These are phyloP conservation scores for Cymbopogon flexuosus DNA, from an alignment of 202 grass and related monocot species.

Conservation along the genomic window DNA sequence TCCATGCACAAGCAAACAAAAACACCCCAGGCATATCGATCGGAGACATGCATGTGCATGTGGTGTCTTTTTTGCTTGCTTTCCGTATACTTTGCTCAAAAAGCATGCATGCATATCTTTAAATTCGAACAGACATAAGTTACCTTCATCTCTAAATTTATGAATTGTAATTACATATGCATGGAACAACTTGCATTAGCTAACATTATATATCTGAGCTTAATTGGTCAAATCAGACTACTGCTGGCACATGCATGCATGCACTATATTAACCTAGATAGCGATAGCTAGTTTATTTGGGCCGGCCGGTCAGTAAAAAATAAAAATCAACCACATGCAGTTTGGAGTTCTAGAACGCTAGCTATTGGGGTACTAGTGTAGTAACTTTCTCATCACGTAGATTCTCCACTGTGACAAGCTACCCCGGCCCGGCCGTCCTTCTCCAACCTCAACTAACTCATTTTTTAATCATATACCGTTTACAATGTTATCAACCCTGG, in stretches of 20 bases:
- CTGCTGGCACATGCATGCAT: not conserved
- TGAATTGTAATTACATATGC: not conserved
- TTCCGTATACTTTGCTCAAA: not conserved
- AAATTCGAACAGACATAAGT: not conserved
- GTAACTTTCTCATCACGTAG: not conserved
- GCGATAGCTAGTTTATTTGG: not conserved
- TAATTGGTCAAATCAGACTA: not conserved
- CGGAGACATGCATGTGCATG: not conserved
- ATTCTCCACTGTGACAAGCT: slow-evolving; percentile 41
- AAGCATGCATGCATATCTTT: not conserved
- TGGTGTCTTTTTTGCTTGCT: not conserved
- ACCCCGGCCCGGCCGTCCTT: not conserved
- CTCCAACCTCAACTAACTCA: slow-evolving; percentile 46
- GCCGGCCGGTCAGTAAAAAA: not conserved
- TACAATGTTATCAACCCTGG: slow-evolving; percentile 7
- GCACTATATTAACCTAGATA: not conserved
- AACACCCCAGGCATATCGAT: slow-evolving; percentile 12
- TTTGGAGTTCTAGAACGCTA: too few relatives aligned
- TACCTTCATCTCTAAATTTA: not conserved
- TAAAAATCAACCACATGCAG: too few relatives aligned
- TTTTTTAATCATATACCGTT: slow-evolving; percentile 60
- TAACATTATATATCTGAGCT: not conserved
- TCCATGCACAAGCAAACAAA: slow-evolving; percentile 20
- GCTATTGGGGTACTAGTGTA: not conserved
- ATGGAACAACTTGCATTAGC: not conserved